Base-by-base conservation (phyloP, 495 filamentous ascomycete genomes). In the Aspergillus asperescens region DNA sequence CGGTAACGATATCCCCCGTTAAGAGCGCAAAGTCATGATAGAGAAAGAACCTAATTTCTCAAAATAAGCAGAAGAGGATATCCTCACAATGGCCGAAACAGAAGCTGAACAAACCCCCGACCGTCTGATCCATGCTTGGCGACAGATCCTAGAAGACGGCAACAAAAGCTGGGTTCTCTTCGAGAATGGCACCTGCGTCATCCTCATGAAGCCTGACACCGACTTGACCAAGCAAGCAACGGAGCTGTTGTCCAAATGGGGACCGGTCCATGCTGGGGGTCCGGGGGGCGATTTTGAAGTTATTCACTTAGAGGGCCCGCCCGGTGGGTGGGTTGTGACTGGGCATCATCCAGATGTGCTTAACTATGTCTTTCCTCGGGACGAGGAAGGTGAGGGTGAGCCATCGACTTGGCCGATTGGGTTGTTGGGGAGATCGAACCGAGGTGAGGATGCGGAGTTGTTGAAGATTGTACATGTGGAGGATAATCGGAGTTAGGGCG, bases 151-250 rank as follows among this genome's bases (percentile, higher is more conserved):
- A 31, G 10, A 41, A 20, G 34, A 22, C 20, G 37, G 38, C 20
- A 23, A 20, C n/a, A 48, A 55, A 41, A 55, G 52, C 52, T 48
- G 52, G 52, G 45, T 55, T 18, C 22, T 55, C 4, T 55, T 55
- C 20, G 52, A 55, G 35, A 23, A 49, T 7, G 52, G 52, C 22
- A 55, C 52, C n/a, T 49, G 45, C 45, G 37, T 55, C 0, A 48
- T 55, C 38, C 52, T 55, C 37, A 49, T 43, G 44, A 13, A 49
- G 9, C 52, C 52, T 3, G 43, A n/a, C 3, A 15, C 9, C n/a
- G 52, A 55, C 45, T 32, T 55, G 27, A 27, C 43, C 27, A 23
- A 48, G 27, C 52, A 55, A 43, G 52, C 52, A 19, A 34, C 5
- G 35, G 9, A 49, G 18, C 20, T 55, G 19, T 25, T 55, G 12